Conservation (phyloP, 2,329 filamentous ascomycete genomes). For the Colletotrichum somersetense region DNA sequence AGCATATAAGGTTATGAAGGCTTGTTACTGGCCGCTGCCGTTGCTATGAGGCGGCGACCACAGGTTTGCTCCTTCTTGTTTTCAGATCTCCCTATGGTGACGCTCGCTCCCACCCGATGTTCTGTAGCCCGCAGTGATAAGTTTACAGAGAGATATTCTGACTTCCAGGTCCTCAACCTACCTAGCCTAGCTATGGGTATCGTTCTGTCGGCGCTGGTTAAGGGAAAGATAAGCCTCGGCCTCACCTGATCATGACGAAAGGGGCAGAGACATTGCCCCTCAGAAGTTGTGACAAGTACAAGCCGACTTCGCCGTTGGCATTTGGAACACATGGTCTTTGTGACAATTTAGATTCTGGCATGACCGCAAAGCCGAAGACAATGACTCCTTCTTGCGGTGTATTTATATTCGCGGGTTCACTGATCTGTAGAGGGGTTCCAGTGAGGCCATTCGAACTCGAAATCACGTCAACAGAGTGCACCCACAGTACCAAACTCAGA, state of each 20-base stretch:
- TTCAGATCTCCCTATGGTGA: not conserved
- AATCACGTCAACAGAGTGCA: constrained; percentile 6
- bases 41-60: not conserved
- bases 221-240: not conserved
- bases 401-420: not conserved
- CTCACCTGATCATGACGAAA: not conserved
- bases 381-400: not conserved
- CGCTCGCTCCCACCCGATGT: not conserved
- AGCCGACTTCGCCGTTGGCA: no score
- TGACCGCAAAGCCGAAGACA: not conserved
- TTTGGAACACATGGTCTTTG: not conserved
- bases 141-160: no score
- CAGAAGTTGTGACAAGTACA: not conserved
- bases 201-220: not conserved
- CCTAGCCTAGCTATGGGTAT: not conserved
- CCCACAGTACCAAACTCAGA: not conserved
- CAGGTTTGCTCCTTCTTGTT: not conserved
- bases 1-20: not conserved
- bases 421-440: not conserved
- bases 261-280: not conserved
- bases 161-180: not conserved
- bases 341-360: no score
- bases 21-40: not conserved
- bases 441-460: not conserved
- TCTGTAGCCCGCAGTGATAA: not conserved